phyloP scores from a whole-genome alignment of 2,329 filamentous ascomycete genomes.

The Fusarium abutilonis region DNA sequence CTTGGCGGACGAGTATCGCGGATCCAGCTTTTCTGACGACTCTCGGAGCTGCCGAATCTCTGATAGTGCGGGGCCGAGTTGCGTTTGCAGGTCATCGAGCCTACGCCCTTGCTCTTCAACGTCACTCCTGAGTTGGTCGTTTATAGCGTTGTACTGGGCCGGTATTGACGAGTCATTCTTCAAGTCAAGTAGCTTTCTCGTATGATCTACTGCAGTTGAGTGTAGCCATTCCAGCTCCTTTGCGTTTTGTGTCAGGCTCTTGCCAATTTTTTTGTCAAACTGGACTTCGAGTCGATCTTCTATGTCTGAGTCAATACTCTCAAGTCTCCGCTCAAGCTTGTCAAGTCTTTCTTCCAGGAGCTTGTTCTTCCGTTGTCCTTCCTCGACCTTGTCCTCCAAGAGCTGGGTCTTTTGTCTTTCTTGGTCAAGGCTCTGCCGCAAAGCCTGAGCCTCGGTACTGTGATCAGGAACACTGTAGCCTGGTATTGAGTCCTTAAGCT shows the following conservation, averaged over 20 bases:
- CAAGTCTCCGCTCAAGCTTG: constrained; percentile 42
- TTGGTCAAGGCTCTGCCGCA: constrained; percentile 25
- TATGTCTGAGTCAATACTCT: constrained; percentile 24
- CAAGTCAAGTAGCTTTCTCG: constrained; percentile 2
- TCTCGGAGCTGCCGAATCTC: constrained; percentile 11
- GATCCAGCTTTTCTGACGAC: not conserved
- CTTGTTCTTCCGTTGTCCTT: constrained; percentile 13
- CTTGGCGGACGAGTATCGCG: not conserved
- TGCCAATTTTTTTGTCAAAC: constrained; percentile 12
- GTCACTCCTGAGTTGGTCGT: not conserved
- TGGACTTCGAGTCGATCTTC: constrained; percentile 2
- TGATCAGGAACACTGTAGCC: too few relatives aligned
- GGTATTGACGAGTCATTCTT: not conserved
- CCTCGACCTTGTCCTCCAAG: constrained; percentile 21
- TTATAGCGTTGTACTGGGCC: not conserved
- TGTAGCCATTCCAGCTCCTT: constrained; percentile 1
- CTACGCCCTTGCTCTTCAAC: constrained; percentile 15
- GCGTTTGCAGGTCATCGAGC: constrained; percentile 5
- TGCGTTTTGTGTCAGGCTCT: not conserved
- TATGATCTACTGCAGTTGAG: constrained; percentile 2
- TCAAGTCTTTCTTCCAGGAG: constrained; percentile 33
- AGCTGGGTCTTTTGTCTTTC: constrained; percentile 24
- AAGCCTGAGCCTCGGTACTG: constrained; percentile 14
- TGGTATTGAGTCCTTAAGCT: constrained; percentile 24
- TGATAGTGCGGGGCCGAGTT: constrained; percentile 2